Evolutionary conservation across 352 stramenopile genomes (phyloP), one percentile per base, ranked within the genome.

Genomic region (Phytophthora litchii): DNA sequence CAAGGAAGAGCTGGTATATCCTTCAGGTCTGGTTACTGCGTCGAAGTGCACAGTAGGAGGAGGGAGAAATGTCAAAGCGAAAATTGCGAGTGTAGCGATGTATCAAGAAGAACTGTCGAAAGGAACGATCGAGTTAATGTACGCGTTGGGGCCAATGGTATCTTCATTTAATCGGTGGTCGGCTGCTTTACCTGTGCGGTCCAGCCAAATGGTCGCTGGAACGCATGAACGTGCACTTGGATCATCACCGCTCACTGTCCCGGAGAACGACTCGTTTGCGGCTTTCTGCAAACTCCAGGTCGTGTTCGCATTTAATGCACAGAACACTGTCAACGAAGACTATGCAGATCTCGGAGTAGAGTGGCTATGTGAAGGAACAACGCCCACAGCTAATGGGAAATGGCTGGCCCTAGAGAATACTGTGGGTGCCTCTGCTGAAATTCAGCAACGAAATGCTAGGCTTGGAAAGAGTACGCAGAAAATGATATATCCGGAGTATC

Each of bases 11-110:
- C 70, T 95, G 1, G 70, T 88, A 27, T 95, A 93, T 56, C 86
- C 86, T 4, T 89, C 84, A 0, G 76, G 78, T 12, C 56, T 92
- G 1, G 83, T 91, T 0, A 86, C 77, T 21, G 83, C 85, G 1
- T 91, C 84, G 0, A 93, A 93, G 47, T 87, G 83, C 47, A 78
- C 80, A 0, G 50, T 93, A 37, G 86, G 86, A 23, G 84, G 83
- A 5, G 80, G 78, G 3, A 53, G 67, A 0, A 57, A 74, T 29
- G 62, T 59, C 0, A 49, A 49, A 0, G 61, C 78, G 6, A 80
- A 82, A 44, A 53, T 95, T 27, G 82, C 86, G 3, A 91, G 76
- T 54, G 81, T 80, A 1, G 77, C 82, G 1, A 93, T 95, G 84
- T 92, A 91, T 44, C 76, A 93, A 13, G 86, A 95, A 14, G 86